Percentiles rank a stretch among this genome's conserved stretches.
Evolutionary conservation across 179 eudicot species (phyloP).

Genomic region (Drosera spatulata): DNA sequence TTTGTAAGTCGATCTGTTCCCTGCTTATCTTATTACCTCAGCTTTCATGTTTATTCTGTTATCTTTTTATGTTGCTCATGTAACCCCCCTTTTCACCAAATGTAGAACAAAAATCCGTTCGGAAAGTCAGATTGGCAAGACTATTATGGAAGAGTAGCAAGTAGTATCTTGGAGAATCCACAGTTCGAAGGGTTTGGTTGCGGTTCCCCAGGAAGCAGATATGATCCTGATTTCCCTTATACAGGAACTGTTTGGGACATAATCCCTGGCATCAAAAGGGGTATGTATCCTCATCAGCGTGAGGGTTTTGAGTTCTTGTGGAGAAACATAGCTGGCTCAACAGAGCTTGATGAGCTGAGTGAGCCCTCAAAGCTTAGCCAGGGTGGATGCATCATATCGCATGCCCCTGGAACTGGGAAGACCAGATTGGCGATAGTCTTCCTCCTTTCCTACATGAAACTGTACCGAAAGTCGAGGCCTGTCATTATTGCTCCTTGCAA

Average conservation of each 20-base stretch:
- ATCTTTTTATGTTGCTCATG: not conserved
- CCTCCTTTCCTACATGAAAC: slow-evolving; percentile 22
- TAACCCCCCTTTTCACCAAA: not conserved
- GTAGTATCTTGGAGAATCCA: not conserved
- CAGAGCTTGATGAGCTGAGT: slow-evolving; percentile 13
- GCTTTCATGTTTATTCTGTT: not conserved
- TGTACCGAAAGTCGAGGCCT: slow-evolving; percentile 15
- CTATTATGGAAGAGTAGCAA: not conserved
- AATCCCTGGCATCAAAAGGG: slow-evolving; percentile 14
- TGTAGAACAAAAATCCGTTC: slow-evolving; percentile 18
- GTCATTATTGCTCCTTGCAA: slow-evolving; percentile 23
- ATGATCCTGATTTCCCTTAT: not conserved
- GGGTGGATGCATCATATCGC: slow-evolving; percentile 40
- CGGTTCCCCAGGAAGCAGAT: not conserved
- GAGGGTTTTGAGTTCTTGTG: slow-evolving; percentile 43
- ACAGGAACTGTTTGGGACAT: slow-evolving; percentile 26
- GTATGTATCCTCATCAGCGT: slow-evolving; percentile 24
- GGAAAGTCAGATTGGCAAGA: slow-evolving; percentile 14
- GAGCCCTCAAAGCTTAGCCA: slow-evolving; percentile 3
- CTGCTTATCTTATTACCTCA: not conserved
- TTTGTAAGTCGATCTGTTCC: slow-evolving; percentile 17
- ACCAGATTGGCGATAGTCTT: slow-evolving; percentile 30
- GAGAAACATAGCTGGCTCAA: slow-evolving; percentile 28
- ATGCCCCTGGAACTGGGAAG: slow-evolving; percentile 42
- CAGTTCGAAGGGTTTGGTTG: slow-evolving; percentile 3